Evolutionary conservation across 176 grass and related monocot species (phyloP), one percentile per base, ranked within the genome.

Genomic region (Miscanthus lutarioriparius): DNA sequence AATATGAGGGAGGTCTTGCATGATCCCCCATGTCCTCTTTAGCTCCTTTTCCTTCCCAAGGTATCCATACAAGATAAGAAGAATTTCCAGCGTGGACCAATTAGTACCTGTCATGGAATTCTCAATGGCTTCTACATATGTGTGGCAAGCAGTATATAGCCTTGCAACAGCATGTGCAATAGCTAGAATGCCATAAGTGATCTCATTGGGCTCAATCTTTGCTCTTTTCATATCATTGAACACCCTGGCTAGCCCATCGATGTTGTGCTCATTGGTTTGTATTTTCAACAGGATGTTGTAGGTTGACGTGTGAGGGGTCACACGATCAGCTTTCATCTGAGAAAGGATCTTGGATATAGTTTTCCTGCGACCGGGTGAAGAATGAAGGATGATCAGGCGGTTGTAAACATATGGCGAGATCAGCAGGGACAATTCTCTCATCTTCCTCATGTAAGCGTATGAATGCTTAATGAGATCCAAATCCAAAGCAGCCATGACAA

Each of bases 211-310:
- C 49, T 98, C 91, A 71, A 95, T 72, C n/a, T 95, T 89, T 49
- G 87, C 89, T 74, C 20, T 87, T 82, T 90, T 93, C 96, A 98
- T 98, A 78, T 90, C 86, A 72, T 87, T 88, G 85, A 94, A 95
- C 70, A 92, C 86, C 77, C 86, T 93, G 10, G 93, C 89, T 59
- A 98, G 48, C 8, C 96, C 96, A 82, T 98, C 91, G 15, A 95
- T 58, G 69, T 98, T 87, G 86, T 95, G 89, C n/a, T 94, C 91
- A n/a, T 80, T 86, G 80, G 93, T 93, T 86, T 93, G 89, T 83
- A 98, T 87, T 54, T 98, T 98, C 83, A 98, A 48, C 19, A 98
- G 72, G 78, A 95, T 98, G 81, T 95, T 98, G 73, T 93, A 98
- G 80, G 96, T 98, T 62, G 93, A 95, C 3, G 84, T 88, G 70